Percentiles rank a stretch among this genome's conserved stretches.
Conservation (phyloP, 1,284 basidiomycete genomes). For the Sphaerobolus stellatus region DNA sequence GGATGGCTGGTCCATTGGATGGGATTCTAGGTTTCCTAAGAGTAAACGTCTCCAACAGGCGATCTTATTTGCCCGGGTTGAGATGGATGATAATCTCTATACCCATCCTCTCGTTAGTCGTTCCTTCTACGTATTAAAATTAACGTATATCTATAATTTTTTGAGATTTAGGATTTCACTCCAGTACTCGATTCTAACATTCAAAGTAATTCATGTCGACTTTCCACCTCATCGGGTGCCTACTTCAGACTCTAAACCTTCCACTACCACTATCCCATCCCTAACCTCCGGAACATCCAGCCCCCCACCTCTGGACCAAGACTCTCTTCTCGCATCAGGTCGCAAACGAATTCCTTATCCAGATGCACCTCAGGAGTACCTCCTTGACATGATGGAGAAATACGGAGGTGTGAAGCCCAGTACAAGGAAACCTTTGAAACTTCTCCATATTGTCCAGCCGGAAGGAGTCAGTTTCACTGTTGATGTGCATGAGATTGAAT, state of each 20-base stretch:
- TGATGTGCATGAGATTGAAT: conserved; percentile 75
- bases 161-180: conserved; percentile 65
- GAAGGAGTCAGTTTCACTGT: conserved; percentile 90
- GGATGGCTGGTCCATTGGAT: conserved; percentile 82
- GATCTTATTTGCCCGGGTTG: conserved; percentile 71
- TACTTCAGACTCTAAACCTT: conserved; percentile 21
- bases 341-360: conserved; percentile 75
- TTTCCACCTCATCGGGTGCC: conserved; percentile 63
- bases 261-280: conserved; percentile 24
- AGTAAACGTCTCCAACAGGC: conserved; percentile 71
- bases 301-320: conserved; percentile 49
- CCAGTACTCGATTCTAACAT: conserved; percentile 71
- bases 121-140: not conserved
- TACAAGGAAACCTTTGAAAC: conserved; percentile 73
- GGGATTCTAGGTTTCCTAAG: conserved; percentile 77
- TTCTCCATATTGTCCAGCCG: conserved; percentile 82
- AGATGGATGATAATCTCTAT: conserved; percentile 76
- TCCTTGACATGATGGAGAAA: conserved; percentile 67
- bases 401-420: conserved; percentile 41
- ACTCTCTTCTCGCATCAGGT: conserved; percentile 46
- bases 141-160: not conserved
- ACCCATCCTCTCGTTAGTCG: conserved; percentile 70
- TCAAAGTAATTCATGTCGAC: conserved; percentile 80
- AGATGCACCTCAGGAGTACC: conserved; percentile 61
- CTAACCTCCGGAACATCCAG: conserved; percentile 49